Base-by-base conservation (phyloP, 371 early-diverging fungal genomes). In the Mucor mucedo region DNA sequence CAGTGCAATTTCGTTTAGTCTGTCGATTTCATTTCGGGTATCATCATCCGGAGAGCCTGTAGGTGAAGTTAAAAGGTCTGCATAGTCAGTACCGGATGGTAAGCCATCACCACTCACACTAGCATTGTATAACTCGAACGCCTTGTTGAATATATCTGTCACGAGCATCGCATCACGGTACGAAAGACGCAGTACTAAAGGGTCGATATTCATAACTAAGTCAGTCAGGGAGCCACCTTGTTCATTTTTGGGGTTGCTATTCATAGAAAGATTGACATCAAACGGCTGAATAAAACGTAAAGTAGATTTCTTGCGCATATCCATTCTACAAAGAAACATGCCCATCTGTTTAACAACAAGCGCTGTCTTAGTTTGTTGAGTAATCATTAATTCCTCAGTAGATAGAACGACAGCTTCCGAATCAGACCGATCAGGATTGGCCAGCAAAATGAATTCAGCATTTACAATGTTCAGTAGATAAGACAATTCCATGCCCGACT, bases 311-410 rank as follows among this genome's bases (percentile, higher is more conserved):
- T 87, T 84, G 2, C 93, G 77, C 61, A 83, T 83, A 67, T 94
- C 91, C 91, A 98, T 95, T 29, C 87, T 87, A 81, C 97, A 98
- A 49, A 98, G 77, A 50, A 90, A 91, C 89, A 98, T 93, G 32
- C 95, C 94, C 63, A 95, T 80, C 52, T 93, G 91, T 29, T 93
- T 87, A 33, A 94, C 82, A 4, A 87, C 87, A 5, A 94, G 60
- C 1, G 90, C 87, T 55, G 88, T 83, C 35, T 91, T 85, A 16
- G 86, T 77, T 65, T 95, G 93, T 62, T 90, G 91, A 5, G 91
- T 84, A 21, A 95, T 71, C 52, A 92, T 82, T 0, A 97, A 75
- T 63, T 93, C 91, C 32, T 92, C 82, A 2, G 93, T 86, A 0
- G 89, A 86, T 5, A 98, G 80, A 2, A 96, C 85, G 10, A 98